These are phyloP conservation scores for Talaromyces marneffei DNA, from an alignment of 2,329 filamentous ascomycete species.

Conservation along the genomic window DNA sequence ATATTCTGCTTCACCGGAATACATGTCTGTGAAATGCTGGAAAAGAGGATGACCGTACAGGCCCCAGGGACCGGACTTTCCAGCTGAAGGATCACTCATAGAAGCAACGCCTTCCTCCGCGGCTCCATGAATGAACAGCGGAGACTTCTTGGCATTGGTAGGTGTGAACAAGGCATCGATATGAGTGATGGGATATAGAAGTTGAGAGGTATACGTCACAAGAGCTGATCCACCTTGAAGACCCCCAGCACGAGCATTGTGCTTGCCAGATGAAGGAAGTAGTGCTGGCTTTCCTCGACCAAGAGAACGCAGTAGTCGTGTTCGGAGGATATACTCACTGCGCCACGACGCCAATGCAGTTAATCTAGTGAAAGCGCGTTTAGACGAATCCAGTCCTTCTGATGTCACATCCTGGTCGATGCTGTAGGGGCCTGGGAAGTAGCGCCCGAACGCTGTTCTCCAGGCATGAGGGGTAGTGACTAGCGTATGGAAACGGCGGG, in stretches of 20 bases:
- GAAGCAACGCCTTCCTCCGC: conserved; percentile 73
- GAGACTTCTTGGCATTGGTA: conserved; percentile 61
- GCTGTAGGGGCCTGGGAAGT: conserved; percentile 71
- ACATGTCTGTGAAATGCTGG: conserved; percentile 70
- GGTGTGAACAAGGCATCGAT: conserved; percentile 71
- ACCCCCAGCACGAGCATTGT: conserved; percentile 49
- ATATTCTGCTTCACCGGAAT: conserved; percentile 66
- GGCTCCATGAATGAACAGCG: conserved; percentile 76
- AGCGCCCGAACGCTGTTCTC: conserved; percentile 86
- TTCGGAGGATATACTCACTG: conserved; percentile 88
- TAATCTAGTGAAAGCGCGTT: conserved; percentile 73
- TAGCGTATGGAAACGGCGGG: conserved; percentile 75
- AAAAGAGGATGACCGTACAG: conserved; percentile 68
- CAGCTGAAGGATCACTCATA: conserved; percentile 67
- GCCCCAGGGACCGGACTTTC: conserved; percentile 79
- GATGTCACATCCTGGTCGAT: conserved; percentile 41
- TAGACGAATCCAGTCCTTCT: conserved; percentile 61
- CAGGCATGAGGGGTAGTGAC: conserved; percentile 90
- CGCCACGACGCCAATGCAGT: conserved; percentile 86
- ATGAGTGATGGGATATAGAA: conserved; percentile 72
- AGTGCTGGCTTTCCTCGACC: conserved; percentile 67
- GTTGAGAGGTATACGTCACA: conserved; percentile 77
- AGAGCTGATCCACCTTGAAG: conserved; percentile 66
- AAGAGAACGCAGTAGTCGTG: conserved; percentile 73
- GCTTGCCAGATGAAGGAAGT: conserved; percentile 48